Percentiles rank a stretch among this genome's conserved stretches.
Evolutionary conservation across 2,329 filamentous ascomycete species (phyloP).

Genomic region (Venturia pyrina): DNA sequence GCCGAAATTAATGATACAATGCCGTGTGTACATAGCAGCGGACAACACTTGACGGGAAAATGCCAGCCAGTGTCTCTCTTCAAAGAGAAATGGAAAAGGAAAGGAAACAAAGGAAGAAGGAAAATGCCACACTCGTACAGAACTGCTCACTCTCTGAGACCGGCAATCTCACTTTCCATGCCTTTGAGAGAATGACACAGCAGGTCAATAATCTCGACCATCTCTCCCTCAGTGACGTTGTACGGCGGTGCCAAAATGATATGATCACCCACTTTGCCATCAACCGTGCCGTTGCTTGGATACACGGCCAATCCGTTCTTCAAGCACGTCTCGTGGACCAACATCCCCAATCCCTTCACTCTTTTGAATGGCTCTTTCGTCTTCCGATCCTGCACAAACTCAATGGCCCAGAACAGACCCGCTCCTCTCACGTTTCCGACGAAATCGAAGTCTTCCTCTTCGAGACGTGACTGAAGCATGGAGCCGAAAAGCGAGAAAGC

Average conservation of each 20-base stretch:
- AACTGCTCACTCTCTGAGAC: neutral
- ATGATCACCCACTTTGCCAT: conserved; percentile 11
- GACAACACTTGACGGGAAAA: too few relatives aligned
- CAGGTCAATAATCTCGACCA: conserved; percentile 10
- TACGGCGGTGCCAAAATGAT: conserved; percentile 11
- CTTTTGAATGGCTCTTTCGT: conserved; percentile 30
- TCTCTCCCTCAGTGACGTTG: conserved; percentile 7
- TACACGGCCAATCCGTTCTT: conserved; percentile 23
- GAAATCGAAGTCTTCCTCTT: conserved; percentile 23
- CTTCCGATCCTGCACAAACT: conserved; percentile 33
- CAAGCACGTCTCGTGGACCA: conserved; percentile 25
- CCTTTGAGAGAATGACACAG: neutral
- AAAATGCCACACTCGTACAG: neutral
- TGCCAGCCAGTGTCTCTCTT: too few relatives aligned
- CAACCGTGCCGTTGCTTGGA: conserved; percentile 11
- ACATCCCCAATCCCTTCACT: conserved; percentile 23
- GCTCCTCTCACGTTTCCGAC: conserved; percentile 35
- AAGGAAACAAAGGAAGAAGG: too few relatives aligned
- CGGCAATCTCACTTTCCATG: neutral
- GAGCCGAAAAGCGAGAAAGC: conserved; percentile 22
- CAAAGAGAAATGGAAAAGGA: neutral
- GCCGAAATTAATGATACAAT: too few relatives aligned
- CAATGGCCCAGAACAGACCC: conserved; percentile 38
- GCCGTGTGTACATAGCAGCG: too few relatives aligned
- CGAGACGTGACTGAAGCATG: conserved; percentile 22